A percentile compares a stretch with the other conserved stretches of the same genome.
Evolutionary conservation across 257 asterid genomes (phyloP).

Genomic region (Petunia axillaris): DNA sequence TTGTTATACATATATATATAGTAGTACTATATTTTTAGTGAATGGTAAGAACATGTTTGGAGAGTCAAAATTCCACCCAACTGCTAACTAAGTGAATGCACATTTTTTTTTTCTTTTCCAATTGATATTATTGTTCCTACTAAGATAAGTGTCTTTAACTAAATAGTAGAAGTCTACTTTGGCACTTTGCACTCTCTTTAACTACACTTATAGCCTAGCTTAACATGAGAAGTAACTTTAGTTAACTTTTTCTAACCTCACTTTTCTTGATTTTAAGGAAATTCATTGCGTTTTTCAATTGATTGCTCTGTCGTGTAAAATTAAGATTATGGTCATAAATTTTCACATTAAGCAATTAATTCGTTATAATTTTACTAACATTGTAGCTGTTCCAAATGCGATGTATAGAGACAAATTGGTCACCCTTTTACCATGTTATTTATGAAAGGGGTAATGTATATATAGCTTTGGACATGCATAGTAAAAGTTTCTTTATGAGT

Average conservation of each 20-base stretch:
- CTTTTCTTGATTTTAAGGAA: background rate
- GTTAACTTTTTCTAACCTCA: background rate
- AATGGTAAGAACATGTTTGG: conserved; percentile 47
- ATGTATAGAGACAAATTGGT: background rate
- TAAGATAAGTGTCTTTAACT: conserved; percentile 15
- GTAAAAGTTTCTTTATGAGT: conserved; percentile 13
- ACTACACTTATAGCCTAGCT: conserved; percentile 19
- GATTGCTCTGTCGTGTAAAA: background rate
- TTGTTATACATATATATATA: conserved; percentile 32
- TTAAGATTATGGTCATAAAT: background rate
- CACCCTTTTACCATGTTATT: background rate
- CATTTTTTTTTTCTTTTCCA: background rate
- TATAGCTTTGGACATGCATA: background rate
- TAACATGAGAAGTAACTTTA: conserved; percentile 9
- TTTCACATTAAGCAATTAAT: conserved; percentile 24
- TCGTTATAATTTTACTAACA: background rate
- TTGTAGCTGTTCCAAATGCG: background rate
- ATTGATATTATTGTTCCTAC: background rate
- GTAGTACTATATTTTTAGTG: conserved; percentile 12
- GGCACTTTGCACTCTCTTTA: conserved; percentile 21
- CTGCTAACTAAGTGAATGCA: conserved; percentile 31
- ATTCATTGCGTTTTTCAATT: background rate
- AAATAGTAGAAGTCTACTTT: conserved; percentile 24
- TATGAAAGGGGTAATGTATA: conserved; percentile 20
- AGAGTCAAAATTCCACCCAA: conserved; percentile 44